Conservation (phyloP, 225 moss, liverwort and hornwort genomes). For the Asterella californica region DNA sequence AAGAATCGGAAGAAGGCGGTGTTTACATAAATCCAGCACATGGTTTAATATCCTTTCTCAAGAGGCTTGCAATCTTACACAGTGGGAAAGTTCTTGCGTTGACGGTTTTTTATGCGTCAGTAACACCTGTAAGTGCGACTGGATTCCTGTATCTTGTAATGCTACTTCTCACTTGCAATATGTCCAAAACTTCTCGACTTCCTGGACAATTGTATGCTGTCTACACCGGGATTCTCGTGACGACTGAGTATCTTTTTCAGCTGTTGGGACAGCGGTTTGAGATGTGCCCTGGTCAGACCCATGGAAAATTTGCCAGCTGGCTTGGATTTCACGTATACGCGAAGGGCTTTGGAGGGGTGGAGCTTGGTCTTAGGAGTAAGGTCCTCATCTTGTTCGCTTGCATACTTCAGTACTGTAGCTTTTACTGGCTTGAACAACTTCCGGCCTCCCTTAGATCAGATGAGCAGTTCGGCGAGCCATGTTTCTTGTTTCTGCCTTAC, state of each 20-base stretch:
- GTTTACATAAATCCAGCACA: slow-evolving; percentile 32
- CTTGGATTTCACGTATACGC: slow-evolving; percentile 67
- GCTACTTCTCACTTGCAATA: slow-evolving; percentile 82
- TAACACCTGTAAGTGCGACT: slow-evolving; percentile 80
- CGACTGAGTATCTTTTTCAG: slow-evolving; percentile 77
- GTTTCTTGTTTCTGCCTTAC: slow-evolving; percentile 68
- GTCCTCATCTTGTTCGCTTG: slow-evolving; percentile 66
- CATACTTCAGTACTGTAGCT: slow-evolving; percentile 78
- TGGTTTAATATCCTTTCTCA: slow-evolving; percentile 49
- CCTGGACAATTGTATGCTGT: slow-evolving; percentile 75
- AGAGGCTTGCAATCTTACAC: slow-evolving; percentile 74
- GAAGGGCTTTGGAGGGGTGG: slow-evolving; percentile 65
- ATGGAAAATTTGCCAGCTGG: slow-evolving; percentile 85
- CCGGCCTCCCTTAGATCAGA: slow-evolving; percentile 67
- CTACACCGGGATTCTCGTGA: slow-evolving; percentile 66
- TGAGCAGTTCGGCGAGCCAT: slow-evolving; percentile 79
- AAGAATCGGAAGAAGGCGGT: slow-evolving; percentile 43
- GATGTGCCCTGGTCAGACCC: slow-evolving; percentile 76
- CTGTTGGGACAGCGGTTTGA: slow-evolving; percentile 70
- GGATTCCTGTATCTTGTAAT: slow-evolving; percentile 91
- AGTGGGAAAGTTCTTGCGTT: slow-evolving; percentile 74
- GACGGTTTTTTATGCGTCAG: slow-evolving; percentile 73
- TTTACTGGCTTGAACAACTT: slow-evolving; percentile 77
- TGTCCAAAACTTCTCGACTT: slow-evolving; percentile 80
- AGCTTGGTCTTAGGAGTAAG: slow-evolving; percentile 70